phyloP scores from a whole-genome alignment of 306 rosid species.

The Styphnolobium japonicum region DNA sequence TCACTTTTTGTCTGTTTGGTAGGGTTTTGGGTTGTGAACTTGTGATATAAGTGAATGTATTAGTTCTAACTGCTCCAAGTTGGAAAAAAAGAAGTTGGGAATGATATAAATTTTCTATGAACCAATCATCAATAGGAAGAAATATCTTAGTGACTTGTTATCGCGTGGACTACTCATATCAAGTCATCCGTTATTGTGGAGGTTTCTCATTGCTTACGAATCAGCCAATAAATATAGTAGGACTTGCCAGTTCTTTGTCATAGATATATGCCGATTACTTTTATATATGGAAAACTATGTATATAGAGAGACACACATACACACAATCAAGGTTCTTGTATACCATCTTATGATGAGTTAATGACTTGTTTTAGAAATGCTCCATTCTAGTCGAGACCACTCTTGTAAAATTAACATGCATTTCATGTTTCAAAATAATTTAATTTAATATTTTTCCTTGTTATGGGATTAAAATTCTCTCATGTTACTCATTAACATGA shows the following conservation, averaged over 20 bases:
- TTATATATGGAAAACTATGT: background rate
- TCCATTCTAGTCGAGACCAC: background rate
- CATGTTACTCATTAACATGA: background rate
- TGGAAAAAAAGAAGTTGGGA: background rate
- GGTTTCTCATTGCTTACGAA: background rate
- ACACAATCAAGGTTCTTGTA: background rate
- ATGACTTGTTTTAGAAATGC: background rate
- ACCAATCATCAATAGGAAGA: background rate
- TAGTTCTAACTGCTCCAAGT: background rate
- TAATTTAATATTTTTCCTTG: background rate
- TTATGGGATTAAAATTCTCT: too few species aligned
- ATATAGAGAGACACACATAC: background rate
- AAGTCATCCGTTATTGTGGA: background rate
- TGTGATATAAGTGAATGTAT: background rate
- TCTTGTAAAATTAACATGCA: background rate
- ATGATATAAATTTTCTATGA: background rate
- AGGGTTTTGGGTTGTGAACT: background rate
- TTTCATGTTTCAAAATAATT: too few species aligned
- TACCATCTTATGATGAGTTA: background rate
- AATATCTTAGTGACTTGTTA: background rate
- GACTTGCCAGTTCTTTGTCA: background rate
- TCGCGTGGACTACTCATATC: background rate
- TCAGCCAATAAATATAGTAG: background rate
- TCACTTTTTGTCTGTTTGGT: slow-evolving; percentile 24
- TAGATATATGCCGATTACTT: background rate